Evolutionary conservation across 495 filamentous ascomycete species (phyloP), one percentile per base, ranked within the genome.

Genomic region (Parmelia sp.): DNA sequence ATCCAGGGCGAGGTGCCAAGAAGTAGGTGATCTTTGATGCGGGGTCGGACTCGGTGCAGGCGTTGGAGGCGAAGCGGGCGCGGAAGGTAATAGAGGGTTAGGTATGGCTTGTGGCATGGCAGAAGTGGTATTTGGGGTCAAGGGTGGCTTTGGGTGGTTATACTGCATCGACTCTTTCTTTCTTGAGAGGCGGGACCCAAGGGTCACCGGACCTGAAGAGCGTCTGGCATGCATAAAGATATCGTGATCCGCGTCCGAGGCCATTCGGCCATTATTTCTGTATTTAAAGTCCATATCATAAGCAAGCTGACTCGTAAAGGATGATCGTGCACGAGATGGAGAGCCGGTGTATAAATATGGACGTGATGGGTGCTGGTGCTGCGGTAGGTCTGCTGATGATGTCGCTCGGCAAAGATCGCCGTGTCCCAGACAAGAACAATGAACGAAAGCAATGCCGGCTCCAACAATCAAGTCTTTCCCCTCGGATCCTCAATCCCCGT

Each of bases 41-140:
- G 86, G 86, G 7, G 85, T 86, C 14, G 86, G 86, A 73, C 83
- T 86, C 4, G 86, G 86, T 49, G 86, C 86, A 29, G 86, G 86
- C 19, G 86, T 89, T 37, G 86, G 86, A 68, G 86, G 86, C 31
- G 85, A 88, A 7, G 86, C 83, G 40, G 86, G 85, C 56, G 86
- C 85, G 17, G 86, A 88, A 15, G 85, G 85, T 11, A 86, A 77
- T 14, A 86, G 79, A 66, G 81, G 64, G 44, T 71, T 71, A 21
- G 69, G 35, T 40, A 71, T 87, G 47, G 78, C 69, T 36, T 75
- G 80, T 62, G 86, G 84, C 63, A 84, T 78, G 40, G 79, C 68
- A 51, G 82, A 75, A 37, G 79, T 74, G 61, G 82, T 84, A 64
- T 75, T 82, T 57, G 80, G 79, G 5, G 80, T 80, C 44, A 80